Evolutionary conservation across 495 filamentous ascomycete species (phyloP), one percentile per base, ranked within the genome.

Genomic region (Amniculicola lignicola): DNA sequence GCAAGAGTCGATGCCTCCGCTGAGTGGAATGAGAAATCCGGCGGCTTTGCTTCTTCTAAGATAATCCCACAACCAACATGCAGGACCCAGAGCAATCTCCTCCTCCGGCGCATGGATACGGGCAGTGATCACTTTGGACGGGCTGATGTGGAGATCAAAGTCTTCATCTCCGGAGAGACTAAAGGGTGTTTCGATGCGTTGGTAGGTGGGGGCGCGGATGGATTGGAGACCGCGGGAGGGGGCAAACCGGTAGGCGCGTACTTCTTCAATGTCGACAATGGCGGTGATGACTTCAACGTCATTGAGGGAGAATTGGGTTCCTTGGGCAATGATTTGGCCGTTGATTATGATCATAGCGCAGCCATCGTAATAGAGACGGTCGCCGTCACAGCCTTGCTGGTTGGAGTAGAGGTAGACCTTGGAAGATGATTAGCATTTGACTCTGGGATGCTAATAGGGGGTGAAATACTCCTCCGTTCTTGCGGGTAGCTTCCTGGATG

Each of bases 261-360:
- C 86, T 51, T 88, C 83, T 64, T 92, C 88, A 2, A 95, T 76
- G 54, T 94, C 89, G 2, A 91, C 77, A 2, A 86, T 89, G 6
- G 90, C 89, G 2, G 83, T 88, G 28, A 88, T 71, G 11, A 95
- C 87, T 63, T 94, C 89, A n/a, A 93, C 86, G 54, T 93, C 89
- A 22, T 82, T 79, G 14, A 95, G 69, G 5, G 76, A 82, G 70
- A 91, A 94, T 64, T 89, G 87, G 2, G 79, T 79, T 22, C 79
- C 82, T 70, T 87, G 86, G 2, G 80, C 88, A 4, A 91, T 76
- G 38, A 87, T 74, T 3, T 83, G 72, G 25, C 86, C 88, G 51
- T 91, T 90, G 39, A 85, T 73, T 3, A 90, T 75, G 28, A 54
- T 87, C 79, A 90, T 83, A 16, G 84, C 79, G 53, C 79, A 89